Percentiles rank a stretch among this genome's conserved stretches.
phyloP scores from a whole-genome alignment of 805 yeast species.

The Candida nitratophila region DNA sequence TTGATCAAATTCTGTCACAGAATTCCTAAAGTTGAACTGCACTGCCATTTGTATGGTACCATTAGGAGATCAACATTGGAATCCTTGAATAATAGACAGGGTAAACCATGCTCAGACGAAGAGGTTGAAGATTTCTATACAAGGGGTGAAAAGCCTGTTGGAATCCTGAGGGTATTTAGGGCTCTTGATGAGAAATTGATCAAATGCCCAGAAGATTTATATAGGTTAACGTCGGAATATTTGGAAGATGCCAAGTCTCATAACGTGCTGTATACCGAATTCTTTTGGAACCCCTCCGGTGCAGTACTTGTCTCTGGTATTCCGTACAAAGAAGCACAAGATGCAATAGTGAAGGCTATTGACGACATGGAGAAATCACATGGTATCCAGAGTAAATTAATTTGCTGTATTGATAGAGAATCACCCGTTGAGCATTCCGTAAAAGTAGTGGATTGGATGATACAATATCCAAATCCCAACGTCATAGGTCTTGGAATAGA shows the following conservation, averaged over 20 bases:
- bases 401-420: slow-evolving; percentile 25
- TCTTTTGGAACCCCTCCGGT: slow-evolving; percentile 28
- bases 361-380: slow-evolving; percentile 13
- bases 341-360: slow-evolving; percentile 20
- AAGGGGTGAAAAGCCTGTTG: slow-evolving; percentile 25
- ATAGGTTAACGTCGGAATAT: slow-evolving; percentile 21
- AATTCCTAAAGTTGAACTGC: slow-evolving; percentile 25
- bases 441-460: slow-evolving; percentile 24
- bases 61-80: slow-evolving; percentile 18
- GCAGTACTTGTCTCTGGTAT: slow-evolving; percentile 21
- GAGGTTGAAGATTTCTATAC: slow-evolving; percentile 21
- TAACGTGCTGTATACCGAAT: slow-evolving; percentile 22
- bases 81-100: slow-evolving; percentile 16
- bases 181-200: slow-evolving; percentile 21
- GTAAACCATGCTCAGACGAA: slow-evolving; percentile 15
- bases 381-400: slow-evolving; percentile 17
- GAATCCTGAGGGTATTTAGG: slow-evolving; percentile 23
- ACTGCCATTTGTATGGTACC: slow-evolving; percentile 26
- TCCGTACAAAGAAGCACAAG: slow-evolving; percentile 20
- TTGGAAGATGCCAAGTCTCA: slow-evolving; percentile 16
- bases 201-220: slow-evolving; percentile 18
- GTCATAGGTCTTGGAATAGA: slow-evolving; percentile 26
- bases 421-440: slow-evolving; percentile 17
- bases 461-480: slow-evolving; percentile 13
- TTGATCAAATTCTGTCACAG: slow-evolving; percentile 18